Conservation (phyloP, 768 basidiomycete genomes). For the button mushroom (Agaricus bisporus) region DNA sequence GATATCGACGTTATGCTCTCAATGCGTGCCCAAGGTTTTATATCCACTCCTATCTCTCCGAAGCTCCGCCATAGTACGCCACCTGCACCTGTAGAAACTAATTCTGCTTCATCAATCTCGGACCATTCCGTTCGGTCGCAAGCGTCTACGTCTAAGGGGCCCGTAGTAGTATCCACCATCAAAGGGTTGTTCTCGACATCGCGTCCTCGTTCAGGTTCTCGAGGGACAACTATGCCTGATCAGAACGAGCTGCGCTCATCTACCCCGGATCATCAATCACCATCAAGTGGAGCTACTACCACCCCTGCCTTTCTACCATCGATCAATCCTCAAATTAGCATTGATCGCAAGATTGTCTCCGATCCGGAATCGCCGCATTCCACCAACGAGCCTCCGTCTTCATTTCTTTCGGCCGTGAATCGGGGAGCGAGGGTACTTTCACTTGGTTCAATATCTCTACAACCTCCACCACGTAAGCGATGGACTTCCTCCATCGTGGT, state of each 20-base stretch:
- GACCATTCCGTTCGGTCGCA: slow-evolving; percentile 39
- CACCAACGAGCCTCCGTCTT: slow-evolving; percentile 23
- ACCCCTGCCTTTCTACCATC: slow-evolving; percentile 28
- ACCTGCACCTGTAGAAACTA: slow-evolving; percentile 25
- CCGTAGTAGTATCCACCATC: slow-evolving; percentile 47
- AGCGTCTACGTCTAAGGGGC: slow-evolving; percentile 30
- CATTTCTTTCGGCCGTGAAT: slow-evolving; percentile 16
- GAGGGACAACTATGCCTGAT: slow-evolving; percentile 35
- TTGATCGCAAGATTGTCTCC: slow-evolving; percentile 30
- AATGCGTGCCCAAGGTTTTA: slow-evolving; percentile 64
- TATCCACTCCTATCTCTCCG: slow-evolving; percentile 23
- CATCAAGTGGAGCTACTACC: slow-evolving; percentile 18
- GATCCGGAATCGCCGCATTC: slow-evolving; percentile 19
- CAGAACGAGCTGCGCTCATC: slow-evolving; percentile 37
- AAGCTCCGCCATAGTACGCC: slow-evolving; percentile 19
- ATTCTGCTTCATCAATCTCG: slow-evolving; percentile 42
- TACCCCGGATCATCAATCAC: slow-evolving; percentile 24
- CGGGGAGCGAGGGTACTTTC: slow-evolving; percentile 28
- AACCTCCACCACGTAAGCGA: slow-evolving; percentile 45
- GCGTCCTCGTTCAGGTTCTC: slow-evolving; percentile 54
- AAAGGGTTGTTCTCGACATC: slow-evolving; percentile 50
- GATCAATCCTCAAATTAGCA: slow-evolving; percentile 21
- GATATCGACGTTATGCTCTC: slow-evolving; percentile 83
- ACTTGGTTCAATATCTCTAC: slow-evolving; percentile 31
- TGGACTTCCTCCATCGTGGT: slow-evolving; percentile 27